Conservation (phyloP, 148 eudicot genomes). For the Rhododendron simsii region DNA sequence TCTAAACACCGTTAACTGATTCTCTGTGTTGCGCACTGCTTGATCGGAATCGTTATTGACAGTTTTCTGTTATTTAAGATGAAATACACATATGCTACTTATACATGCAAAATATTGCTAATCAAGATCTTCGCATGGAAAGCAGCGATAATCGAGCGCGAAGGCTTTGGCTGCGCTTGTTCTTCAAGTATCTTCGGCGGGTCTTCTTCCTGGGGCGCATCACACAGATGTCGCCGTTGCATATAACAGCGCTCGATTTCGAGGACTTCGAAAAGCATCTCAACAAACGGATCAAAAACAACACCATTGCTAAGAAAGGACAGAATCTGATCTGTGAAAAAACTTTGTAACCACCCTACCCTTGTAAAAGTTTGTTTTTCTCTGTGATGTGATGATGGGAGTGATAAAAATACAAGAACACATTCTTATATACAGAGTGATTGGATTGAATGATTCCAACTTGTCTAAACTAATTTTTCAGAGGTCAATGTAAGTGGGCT, state of each 20-base stretch:
- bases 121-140: conserved; percentile 1
- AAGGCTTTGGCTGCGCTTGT: not conserved
- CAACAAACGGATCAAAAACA: not conserved
- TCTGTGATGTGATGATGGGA: not conserved
- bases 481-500: not conserved
- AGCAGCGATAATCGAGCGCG: not conserved
- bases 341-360: not conserved
- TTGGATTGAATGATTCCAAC: not conserved
- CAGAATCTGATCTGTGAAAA: not conserved
- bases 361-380: not conserved
- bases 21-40: not conserved
- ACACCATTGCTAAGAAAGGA: not conserved
- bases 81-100: not conserved
- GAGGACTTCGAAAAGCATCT: not conserved
- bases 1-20: not conserved
- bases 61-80: not conserved
- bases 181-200: not conserved
- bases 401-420: not conserved
- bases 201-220: not conserved
- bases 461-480: not conserved
- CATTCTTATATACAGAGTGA: not conserved
- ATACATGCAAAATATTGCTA: not conserved
- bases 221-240: conserved; percentile 7
- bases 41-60: not conserved
- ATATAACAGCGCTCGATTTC: not conserved